phyloP scores from a whole-genome alignment of 345 rosid genomes.

The Lenwebbia sp. region DNA sequence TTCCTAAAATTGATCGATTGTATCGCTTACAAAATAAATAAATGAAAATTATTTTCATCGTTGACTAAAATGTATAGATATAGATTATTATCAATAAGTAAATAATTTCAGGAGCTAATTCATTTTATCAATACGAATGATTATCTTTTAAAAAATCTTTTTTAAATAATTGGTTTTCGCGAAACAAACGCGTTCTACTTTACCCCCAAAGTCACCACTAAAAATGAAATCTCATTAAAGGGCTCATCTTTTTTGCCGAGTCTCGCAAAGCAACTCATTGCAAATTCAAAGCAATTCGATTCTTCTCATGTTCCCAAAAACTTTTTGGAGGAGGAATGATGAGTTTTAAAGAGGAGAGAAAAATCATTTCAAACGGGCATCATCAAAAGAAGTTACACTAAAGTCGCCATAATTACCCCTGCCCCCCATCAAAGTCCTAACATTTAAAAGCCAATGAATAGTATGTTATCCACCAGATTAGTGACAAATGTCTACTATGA shows the following conservation, averaged over 20 bases:
- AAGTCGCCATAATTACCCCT: conserved; percentile 30
- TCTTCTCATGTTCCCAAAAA: conserved; percentile 22
- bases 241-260: conserved; percentile 3
- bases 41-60: too few species aligned
- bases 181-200: neutral
- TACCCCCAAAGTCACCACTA: neutral
- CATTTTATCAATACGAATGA: too few species aligned
- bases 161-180: too few species aligned
- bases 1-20: too few species aligned
- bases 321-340: conserved; percentile 2
- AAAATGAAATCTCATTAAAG: conserved; percentile 1
- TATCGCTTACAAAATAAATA: too few species aligned
- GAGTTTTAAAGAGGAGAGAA: conserved; percentile 1
- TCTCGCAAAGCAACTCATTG: conserved; percentile 8
- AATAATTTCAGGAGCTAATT: too few species aligned
- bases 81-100: too few species aligned
- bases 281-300: neutral
- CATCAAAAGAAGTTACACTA: conserved; percentile 40
- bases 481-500: conserved; percentile 7
- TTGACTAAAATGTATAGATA: too few species aligned
- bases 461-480: conserved; percentile 2
- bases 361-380: conserved; percentile 27
- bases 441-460: conserved; percentile 1
- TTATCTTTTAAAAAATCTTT: too few species aligned
- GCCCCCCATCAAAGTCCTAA: conserved; percentile 19